phyloP scores from a whole-genome alignment of 257 asterid species.

The Solanum tacnaense region DNA sequence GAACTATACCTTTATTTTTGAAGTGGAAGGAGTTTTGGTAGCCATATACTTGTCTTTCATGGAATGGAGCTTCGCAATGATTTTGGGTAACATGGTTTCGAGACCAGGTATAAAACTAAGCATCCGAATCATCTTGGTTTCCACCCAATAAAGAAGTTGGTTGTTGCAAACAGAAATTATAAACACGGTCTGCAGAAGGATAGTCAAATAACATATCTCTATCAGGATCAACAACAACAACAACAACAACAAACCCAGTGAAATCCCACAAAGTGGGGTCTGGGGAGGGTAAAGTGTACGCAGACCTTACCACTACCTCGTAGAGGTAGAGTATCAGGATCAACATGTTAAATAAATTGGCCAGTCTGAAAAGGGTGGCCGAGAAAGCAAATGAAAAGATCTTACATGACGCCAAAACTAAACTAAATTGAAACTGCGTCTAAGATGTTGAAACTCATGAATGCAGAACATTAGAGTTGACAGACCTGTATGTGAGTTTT shows the following conservation, averaged over 20 bases:
- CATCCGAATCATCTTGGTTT: conserved; percentile 72
- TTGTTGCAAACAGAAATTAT: conserved; percentile 85
- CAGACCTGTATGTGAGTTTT: conserved; percentile 91
- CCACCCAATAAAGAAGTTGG: conserved; percentile 91
- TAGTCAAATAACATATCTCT: neutral
- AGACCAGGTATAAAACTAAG: conserved; percentile 79
- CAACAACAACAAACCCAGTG: too few relatives aligned
- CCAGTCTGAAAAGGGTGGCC: neutral
- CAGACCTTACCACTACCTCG: too few relatives aligned
- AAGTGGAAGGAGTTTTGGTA: conserved; percentile 34
- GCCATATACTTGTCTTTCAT: conserved; percentile 74
- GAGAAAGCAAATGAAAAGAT: neutral
- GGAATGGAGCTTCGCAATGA: conserved; percentile 67
- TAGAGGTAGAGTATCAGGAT: too few relatives aligned
- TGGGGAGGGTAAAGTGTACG: too few relatives aligned
- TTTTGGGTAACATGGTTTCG: conserved; percentile 41
- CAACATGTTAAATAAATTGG: neutral
- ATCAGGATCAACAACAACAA: neutral
- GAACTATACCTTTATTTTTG: conserved; percentile 44
- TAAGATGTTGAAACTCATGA: neutral
- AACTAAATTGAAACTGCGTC: neutral
- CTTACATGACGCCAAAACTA: neutral
- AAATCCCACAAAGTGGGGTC: too few relatives aligned
- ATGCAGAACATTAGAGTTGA: neutral
- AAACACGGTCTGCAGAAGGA: conserved; percentile 62